Conservation (phyloP, 1,284 basidiomycete species). For the Cutaneotrichosporon dermatis region DNA sequence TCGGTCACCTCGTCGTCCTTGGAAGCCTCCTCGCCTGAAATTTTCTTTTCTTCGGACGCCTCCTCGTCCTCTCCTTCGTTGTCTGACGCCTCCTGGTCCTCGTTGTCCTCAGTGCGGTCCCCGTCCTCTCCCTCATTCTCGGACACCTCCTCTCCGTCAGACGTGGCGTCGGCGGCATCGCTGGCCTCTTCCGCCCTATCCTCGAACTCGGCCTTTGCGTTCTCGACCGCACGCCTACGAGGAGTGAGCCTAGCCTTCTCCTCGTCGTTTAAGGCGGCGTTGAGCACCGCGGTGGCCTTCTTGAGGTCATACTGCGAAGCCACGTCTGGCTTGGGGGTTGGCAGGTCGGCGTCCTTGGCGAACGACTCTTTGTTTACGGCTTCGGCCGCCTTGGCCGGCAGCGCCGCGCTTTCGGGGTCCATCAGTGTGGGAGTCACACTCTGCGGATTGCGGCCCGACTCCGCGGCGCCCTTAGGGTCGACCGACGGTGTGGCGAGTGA, state of each 20-base stretch:
- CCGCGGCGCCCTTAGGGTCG: not conserved
- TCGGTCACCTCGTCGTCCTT: too few species aligned
- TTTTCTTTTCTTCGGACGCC: not conserved
- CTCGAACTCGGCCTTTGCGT: too few species aligned
- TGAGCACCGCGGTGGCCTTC: not conserved
- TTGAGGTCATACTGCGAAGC: not conserved
- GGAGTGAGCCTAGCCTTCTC: not conserved
- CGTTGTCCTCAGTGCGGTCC: not conserved
- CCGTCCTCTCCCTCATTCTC: not conserved
- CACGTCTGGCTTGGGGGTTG: not conserved
- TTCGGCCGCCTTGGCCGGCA: not conserved
- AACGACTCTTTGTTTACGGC: not conserved
- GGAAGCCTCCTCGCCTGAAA: too few species aligned
- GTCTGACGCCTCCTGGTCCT: not conserved
- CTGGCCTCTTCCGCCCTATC: too few species aligned
- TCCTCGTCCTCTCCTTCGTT: not conserved
- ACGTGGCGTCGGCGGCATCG: too few species aligned
- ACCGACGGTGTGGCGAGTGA: not conserved
- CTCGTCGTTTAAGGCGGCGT: not conserved
- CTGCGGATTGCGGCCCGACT: not conserved
- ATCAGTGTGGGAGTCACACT: not conserved
- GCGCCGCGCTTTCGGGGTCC: not conserved
- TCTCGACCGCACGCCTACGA: not conserved
- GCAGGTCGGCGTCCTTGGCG: not conserved
- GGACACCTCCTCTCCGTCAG: too few species aligned